phyloP scores from a whole-genome alignment of 352 stramenopile species.

The Peronospora farinosa region DNA sequence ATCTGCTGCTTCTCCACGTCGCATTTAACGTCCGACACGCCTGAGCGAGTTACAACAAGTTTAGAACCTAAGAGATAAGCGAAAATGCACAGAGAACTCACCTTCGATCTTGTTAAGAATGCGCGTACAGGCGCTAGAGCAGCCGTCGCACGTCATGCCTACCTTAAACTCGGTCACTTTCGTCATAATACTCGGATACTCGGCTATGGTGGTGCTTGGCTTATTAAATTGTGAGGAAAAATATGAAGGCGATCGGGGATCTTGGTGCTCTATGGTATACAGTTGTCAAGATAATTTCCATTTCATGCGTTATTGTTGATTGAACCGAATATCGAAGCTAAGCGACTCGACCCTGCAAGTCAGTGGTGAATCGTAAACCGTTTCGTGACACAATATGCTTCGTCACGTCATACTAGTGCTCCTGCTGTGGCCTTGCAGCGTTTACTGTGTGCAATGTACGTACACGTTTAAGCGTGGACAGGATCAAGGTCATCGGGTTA shows the following conservation, averaged over 20 bases:
- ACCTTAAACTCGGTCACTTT: constrained; percentile 86
- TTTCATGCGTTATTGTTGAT: too few species aligned
- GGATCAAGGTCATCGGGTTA: too few species aligned
- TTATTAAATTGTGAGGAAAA: constrained; percentile 27
- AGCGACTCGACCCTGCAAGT: too few species aligned
- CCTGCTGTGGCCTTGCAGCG: too few species aligned
- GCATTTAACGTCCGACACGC: constrained; percentile 78
- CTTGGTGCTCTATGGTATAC: background rate
- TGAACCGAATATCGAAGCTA: too few species aligned
- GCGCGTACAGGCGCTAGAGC: constrained; percentile 82
- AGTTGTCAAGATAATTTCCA: background rate
- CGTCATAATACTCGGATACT: constrained; percentile 30
- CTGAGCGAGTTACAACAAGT: constrained; percentile 18
- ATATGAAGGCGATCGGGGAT: background rate
- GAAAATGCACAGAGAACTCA: constrained; percentile 17
- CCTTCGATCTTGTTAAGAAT: constrained; percentile 87
- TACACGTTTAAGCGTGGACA: too few species aligned
- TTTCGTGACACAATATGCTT: too few species aligned
- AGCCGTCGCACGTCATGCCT: constrained; percentile 87
- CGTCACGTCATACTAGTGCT: too few species aligned
- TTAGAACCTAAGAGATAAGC: background rate
- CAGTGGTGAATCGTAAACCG: too few species aligned
- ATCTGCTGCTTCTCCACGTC: constrained; percentile 86
- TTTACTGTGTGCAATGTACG: too few species aligned
- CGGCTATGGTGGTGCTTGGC: constrained; percentile 6